Evolutionary conservation across 2,329 filamentous ascomycete species (phyloP), one percentile per base, ranked within the genome.

Genomic region (Ceratocystis variospora): DNA sequence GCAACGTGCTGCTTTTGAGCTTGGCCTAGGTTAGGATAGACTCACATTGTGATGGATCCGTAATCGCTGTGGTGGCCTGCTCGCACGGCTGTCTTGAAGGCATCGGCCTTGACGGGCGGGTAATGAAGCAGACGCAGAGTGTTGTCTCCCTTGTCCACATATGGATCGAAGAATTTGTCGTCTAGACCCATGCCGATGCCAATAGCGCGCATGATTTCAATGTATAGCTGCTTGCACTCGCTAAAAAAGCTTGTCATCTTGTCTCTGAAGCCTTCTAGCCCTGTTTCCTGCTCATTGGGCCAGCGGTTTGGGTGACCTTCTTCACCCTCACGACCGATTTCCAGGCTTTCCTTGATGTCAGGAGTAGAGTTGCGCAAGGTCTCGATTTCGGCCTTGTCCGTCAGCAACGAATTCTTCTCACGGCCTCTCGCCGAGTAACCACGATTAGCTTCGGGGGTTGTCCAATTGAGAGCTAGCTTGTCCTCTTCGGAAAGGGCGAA

Each of bases 141-240:
- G 71, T 90, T 89, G 72, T 89, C 86, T 1, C 85, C 85, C 1
- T 77, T 82, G 70, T 87, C 83, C 0, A 90, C 86, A 72, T 83
- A 95, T 3, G 74, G 71, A 71, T 96, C 90, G 71, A 96, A 96
- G 79, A 87, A 95, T 3, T 71, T 72, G 71, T 86, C 81, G 0
- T 85, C 81, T 17, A 94, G 77, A 0, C 82, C 86, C 83, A 96
- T 85, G 0, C 88, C 90, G n/a, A 93, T 77, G 0, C 89, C 90
- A 69, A 96, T 89, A 7, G 90, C 89, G 3, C 87, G 80, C 90
- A 96, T 95, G 22, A 96, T 82, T 69, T 91, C 79, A 33, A 83
- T 78, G 74, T 96, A 88, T 66, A 96, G 74, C 15, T 77, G 73
- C 74, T 90, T 89, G 75, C 90, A 95, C 68, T 80, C 79, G n/a